phyloP scores from a whole-genome alignment of 1,284 basidiomycete species.

The Irpex sp. region DNA sequence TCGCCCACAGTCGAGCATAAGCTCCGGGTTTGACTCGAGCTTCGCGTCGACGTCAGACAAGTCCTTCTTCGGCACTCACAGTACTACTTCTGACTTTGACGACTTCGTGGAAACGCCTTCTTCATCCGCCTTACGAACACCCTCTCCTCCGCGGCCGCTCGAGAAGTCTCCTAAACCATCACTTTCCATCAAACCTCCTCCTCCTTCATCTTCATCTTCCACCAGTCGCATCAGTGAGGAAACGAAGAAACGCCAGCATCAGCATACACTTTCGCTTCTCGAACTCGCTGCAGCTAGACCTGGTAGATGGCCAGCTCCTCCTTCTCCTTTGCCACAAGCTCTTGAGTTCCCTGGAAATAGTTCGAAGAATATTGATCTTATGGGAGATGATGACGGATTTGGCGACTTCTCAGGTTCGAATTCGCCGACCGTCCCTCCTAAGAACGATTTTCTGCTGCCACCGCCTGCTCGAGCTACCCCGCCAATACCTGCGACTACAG shows the following conservation, averaged over 20 bases:
- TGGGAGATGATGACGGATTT: constrained; percentile 22
- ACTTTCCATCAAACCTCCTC: constrained; percentile 4
- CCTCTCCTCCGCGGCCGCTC: constrained; percentile 23
- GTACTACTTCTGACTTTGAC: constrained; percentile 16
- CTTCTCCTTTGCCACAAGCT: constrained; percentile 47
- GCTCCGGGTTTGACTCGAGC: constrained; percentile 15
- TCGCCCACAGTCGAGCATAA: background rate
- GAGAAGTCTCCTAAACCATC: constrained; percentile 11
- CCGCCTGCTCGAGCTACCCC: constrained; percentile 4
- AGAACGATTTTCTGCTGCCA: background rate
- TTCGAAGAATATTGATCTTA: constrained; percentile 16
- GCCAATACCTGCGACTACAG: background rate
- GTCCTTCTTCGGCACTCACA: constrained; percentile 20
- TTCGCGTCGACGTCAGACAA: constrained; percentile 15
- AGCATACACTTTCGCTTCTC: constrained; percentile 52
- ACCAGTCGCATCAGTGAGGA: constrained; percentile 1
- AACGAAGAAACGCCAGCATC: constrained; percentile 29
- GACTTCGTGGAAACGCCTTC: constrained; percentile 12
- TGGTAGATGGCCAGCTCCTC: constrained; percentile 63
- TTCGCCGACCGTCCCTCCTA: background rate
- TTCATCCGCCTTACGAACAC: constrained; percentile 19
- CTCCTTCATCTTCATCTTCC: background rate
- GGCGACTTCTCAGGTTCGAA: constrained; percentile 5
- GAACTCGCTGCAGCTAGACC: constrained; percentile 46
- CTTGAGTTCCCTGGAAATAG: constrained; percentile 31